These are phyloP conservation scores for Pisolithus marmoratus DNA, from an alignment of 768 basidiomycete species.

Conservation along the genomic window DNA sequence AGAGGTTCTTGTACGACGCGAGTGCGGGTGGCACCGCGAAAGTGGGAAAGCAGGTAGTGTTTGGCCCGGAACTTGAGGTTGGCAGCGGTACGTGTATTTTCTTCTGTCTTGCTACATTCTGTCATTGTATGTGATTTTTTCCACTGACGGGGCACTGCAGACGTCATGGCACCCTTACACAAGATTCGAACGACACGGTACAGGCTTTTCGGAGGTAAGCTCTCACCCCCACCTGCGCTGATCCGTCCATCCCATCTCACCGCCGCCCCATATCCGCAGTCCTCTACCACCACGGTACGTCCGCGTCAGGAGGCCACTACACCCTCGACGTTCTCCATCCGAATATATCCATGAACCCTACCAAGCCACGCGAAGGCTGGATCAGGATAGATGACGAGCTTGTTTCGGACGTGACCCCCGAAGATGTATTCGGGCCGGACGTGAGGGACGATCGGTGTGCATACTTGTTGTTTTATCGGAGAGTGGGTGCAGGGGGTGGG, in stretches of 20 bases:
- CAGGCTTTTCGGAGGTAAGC: conserved; percentile 77
- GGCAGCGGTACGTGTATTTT: conserved; percentile 47
- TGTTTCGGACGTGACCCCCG: conserved; percentile 62
- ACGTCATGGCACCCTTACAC: conserved; percentile 54
- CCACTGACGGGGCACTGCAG: conserved; percentile 23
- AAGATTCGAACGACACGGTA: conserved; percentile 53
- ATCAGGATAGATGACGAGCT: conserved; percentile 91
- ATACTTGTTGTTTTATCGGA: conserved; percentile 82
- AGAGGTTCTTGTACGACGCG: conserved; percentile 85
- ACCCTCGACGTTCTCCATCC: conserved; percentile 86
- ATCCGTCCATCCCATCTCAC: background rate
- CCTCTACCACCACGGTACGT: conserved; percentile 89
- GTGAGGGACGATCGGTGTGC: conserved; percentile 66
- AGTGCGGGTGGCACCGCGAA: conserved; percentile 76
- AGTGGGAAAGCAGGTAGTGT: conserved; percentile 73
- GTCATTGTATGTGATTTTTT: background rate
- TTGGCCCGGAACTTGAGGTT: conserved; percentile 74
- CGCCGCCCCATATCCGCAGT: conserved; percentile 35
- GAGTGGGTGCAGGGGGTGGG: conserved; percentile 35
- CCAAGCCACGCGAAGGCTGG: conserved; percentile 62
- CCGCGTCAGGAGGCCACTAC: conserved; percentile 92
- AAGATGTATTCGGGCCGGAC: conserved; percentile 61
- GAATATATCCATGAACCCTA: conserved; percentile 41
- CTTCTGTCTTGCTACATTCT: background rate
- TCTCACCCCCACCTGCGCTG: background rate